Evolutionary conservation across 768 basidiomycete genomes (phyloP).

Genomic region (Pluteus cervinus): DNA sequence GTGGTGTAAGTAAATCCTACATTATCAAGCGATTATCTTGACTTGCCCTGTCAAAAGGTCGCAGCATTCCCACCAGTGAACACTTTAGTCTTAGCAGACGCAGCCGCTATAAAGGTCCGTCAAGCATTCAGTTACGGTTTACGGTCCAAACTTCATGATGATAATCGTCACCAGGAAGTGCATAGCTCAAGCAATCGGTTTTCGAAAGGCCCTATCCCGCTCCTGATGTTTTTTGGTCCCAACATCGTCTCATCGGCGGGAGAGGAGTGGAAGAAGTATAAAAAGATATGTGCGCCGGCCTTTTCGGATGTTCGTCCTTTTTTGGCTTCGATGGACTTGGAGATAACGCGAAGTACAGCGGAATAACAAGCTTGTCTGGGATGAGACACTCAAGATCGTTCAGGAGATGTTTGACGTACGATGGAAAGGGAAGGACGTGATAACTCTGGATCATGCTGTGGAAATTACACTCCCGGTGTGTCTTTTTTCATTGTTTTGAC

Average conservation of each 20-base stretch:
- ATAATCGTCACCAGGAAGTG: conserved; percentile 54
- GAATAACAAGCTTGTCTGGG: conserved; percentile 45
- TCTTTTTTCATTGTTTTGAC: too few species aligned
- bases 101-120: conserved; percentile 32
- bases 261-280: conserved; percentile 59
- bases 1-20: too few species aligned
- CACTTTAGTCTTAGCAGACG: conserved; percentile 29
- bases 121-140: not conserved
- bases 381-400: conserved; percentile 35
- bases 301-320: conserved; percentile 48
- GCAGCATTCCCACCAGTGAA: conserved; percentile 18
- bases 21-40: not conserved
- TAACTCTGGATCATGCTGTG: conserved; percentile 37
- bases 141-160: too few species aligned
- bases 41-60: conserved; percentile 13
- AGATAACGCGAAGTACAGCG: conserved; percentile 20
- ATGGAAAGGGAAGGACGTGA: conserved; percentile 38
- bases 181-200: conserved; percentile 42
- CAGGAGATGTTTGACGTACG: conserved; percentile 38
- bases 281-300: conserved; percentile 57
- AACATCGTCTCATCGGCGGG: conserved; percentile 66
- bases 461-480: conserved; percentile 51
- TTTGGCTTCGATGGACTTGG: not conserved
- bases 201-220: conserved; percentile 44
- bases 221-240: conserved; percentile 49